Evolutionary conservation across 202 grass and related monocot genomes (phyloP).

Genomic region (Setaria viridis): DNA sequence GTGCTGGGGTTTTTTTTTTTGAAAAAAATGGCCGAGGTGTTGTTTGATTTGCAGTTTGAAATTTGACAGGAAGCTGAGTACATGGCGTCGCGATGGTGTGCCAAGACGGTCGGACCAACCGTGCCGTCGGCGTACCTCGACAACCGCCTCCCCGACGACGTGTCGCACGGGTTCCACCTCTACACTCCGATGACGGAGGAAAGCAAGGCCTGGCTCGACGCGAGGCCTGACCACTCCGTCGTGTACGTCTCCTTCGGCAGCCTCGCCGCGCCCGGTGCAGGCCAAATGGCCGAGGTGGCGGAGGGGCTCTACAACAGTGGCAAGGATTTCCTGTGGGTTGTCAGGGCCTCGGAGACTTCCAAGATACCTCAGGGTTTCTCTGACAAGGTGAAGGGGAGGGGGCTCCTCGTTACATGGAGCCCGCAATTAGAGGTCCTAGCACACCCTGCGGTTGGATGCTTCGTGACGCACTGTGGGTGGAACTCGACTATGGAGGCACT

Average conservation of each 20-base stretch:
- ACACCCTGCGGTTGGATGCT: constrained; percentile 57
- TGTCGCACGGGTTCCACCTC: constrained; percentile 72
- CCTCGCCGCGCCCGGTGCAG: constrained; percentile 28
- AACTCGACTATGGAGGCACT: constrained; percentile 68
- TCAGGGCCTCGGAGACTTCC: constrained; percentile 47
- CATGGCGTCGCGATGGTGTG: constrained; percentile 49
- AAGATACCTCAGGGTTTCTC: constrained; percentile 56
- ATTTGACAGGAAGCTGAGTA: constrained; percentile 61
- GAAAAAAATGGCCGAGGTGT: no score
- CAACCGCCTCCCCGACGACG: constrained; percentile 52
- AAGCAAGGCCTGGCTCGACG: constrained; percentile 56
- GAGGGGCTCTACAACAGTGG: constrained; percentile 43
- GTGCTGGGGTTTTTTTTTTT: not conserved
- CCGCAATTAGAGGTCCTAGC: constrained; percentile 61
- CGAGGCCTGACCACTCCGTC: constrained; percentile 49
- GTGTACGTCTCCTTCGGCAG: constrained; percentile 79
- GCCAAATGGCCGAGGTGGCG: constrained; percentile 58
- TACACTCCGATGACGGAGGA: constrained; percentile 37
- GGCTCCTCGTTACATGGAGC: constrained; percentile 52
- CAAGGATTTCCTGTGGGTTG: constrained; percentile 66
- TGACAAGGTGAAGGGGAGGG: constrained; percentile 24
- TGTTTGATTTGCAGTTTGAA: not conserved
- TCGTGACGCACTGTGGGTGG: constrained; percentile 84
- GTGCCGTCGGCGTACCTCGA: constrained; percentile 70
- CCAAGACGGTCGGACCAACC: constrained; percentile 65